A percentile compares a stretch with the other conserved stretches of the same genome.
phyloP scores from a whole-genome alignment of 441 rosid genomes.

The Adansonia gregorii region DNA sequence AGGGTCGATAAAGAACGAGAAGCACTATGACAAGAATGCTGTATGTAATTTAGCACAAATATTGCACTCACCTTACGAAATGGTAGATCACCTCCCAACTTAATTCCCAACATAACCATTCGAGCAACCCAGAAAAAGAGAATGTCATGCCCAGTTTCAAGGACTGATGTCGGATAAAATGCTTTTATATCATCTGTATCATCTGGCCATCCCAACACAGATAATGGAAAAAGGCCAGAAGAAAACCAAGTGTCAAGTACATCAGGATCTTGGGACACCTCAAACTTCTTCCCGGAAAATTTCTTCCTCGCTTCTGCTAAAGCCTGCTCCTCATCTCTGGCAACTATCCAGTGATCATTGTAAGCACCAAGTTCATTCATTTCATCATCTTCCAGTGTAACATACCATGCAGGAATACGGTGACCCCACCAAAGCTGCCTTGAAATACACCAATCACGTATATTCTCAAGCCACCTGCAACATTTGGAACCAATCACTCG shows the following conservation, averaged over 20 bases:
- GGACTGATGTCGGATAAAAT: slow-evolving; percentile 90
- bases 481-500: slow-evolving; percentile 22
- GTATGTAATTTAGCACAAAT: slow-evolving; percentile 19
- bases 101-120: slow-evolving; percentile 92
- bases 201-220: slow-evolving; percentile 94
- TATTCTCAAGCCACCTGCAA: slow-evolving; percentile 93
- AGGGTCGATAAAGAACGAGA: slow-evolving; percentile 11
- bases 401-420: slow-evolving; percentile 93
- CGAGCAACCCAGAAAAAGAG: slow-evolving; percentile 98
- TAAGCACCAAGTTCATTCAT: slow-evolving; percentile 75
- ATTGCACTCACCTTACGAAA: slow-evolving; percentile 67
- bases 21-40: background rate
- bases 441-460: slow-evolving; percentile 95
- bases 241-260: slow-evolving; percentile 99
- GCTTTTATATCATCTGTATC: slow-evolving; percentile 76
- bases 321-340: slow-evolving; percentile 73
- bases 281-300: slow-evolving; percentile 72
- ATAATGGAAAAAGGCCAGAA: slow-evolving; percentile 80
- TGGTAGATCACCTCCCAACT: slow-evolving; percentile 88
- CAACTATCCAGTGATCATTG: slow-evolving; percentile 89
- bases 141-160: slow-evolving; percentile 96
- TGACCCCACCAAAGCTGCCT: slow-evolving; percentile 99
- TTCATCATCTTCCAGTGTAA: slow-evolving; percentile 71
- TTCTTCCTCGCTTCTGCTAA: slow-evolving; percentile 53
- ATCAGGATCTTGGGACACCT: slow-evolving; percentile 82